A percentile compares a stretch with the other conserved stretches of the same genome.
phyloP scores from a whole-genome alignment of 345 rosid genomes.

The Ceriops decandra region DNA sequence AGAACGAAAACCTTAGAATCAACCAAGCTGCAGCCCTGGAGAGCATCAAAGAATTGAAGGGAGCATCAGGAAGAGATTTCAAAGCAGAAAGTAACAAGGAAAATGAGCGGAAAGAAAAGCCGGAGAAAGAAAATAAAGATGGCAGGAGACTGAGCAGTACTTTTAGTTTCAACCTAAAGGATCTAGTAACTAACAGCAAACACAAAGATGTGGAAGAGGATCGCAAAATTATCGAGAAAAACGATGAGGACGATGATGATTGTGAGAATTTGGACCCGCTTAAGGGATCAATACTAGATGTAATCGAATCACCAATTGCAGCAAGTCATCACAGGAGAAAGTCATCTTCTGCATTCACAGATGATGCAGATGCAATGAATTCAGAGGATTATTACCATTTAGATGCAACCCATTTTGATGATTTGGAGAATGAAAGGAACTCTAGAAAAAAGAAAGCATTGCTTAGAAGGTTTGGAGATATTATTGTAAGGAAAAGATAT shows the following conservation, averaged over 20 bases:
- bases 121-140: constrained; percentile 19
- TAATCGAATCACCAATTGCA: constrained; percentile 45
- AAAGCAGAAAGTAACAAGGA: constrained; percentile 20
- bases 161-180: constrained; percentile 48
- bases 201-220: constrained; percentile 37
- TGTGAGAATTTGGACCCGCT: constrained; percentile 39
- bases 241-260: constrained; percentile 17
- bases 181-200: constrained; percentile 40
- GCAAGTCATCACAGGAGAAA: constrained; percentile 36
- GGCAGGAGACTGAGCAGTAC: constrained; percentile 40
- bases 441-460: constrained; percentile 70
- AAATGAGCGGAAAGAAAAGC: constrained; percentile 20
- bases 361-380: constrained; percentile 37
- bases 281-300: constrained; percentile 73
- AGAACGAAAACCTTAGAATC: constrained; percentile 57
- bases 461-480: constrained; percentile 67
- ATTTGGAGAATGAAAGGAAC: constrained; percentile 44
- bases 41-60: constrained; percentile 58
- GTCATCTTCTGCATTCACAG: constrained; percentile 35
- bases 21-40: constrained; percentile 58
- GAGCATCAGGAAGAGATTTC: constrained; percentile 26
- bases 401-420: constrained; percentile 45
- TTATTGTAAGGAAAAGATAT: constrained; percentile 45
- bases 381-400: constrained; percentile 49
- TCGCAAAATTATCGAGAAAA: constrained; percentile 18